Percentiles rank a stretch among this genome's conserved stretches.
Evolutionary conservation across 1,284 basidiomycete genomes (phyloP).

Genomic region (Flammula alnicola): DNA sequence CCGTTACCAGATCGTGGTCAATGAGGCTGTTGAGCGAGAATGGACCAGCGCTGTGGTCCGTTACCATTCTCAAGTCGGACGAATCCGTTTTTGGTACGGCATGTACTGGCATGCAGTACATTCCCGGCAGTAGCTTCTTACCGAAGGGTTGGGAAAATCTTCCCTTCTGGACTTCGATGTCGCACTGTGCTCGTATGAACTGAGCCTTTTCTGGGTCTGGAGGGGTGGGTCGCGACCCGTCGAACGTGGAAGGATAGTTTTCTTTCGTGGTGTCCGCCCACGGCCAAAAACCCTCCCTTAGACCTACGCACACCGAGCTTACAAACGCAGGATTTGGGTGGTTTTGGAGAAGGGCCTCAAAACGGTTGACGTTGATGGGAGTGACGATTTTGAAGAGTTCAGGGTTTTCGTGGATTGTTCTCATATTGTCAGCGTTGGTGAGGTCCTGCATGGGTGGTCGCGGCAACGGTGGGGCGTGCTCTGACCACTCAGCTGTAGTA

Average conservation of each 20-base stretch:
- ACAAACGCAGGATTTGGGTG: slow-evolving; percentile 41
- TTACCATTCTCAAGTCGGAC: slow-evolving; percentile 38
- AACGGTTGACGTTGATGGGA: slow-evolving; percentile 38
- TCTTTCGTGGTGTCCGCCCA: slow-evolving; percentile 28
- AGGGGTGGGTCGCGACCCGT: neutral
- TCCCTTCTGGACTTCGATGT: slow-evolving; percentile 31
- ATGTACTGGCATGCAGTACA: slow-evolving; percentile 32
- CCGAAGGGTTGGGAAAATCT: slow-evolving; percentile 40
- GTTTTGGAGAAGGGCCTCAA: slow-evolving; percentile 24
- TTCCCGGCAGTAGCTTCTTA: slow-evolving; percentile 35
- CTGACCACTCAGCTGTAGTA: slow-evolving; percentile 32
- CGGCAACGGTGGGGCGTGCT: slow-evolving; percentile 33
- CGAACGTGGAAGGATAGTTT: slow-evolving; percentile 9
- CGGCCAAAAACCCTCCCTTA: slow-evolving; percentile 45
- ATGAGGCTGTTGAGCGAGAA: slow-evolving; percentile 35
- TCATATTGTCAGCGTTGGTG: slow-evolving; percentile 14
- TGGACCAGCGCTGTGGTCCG: slow-evolving; percentile 38
- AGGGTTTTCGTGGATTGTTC: slow-evolving; percentile 28
- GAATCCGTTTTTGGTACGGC: slow-evolving; percentile 42
- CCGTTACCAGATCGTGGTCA: neutral
- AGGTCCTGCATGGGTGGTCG: slow-evolving; percentile 29
- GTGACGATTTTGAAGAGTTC: slow-evolving; percentile 38
- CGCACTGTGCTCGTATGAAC: slow-evolving; percentile 31
- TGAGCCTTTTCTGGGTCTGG: neutral
- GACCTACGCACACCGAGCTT: slow-evolving; percentile 29